A percentile compares a stretch with the other conserved stretches of the same genome.
phyloP scores from a whole-genome alignment of 306 rosid species.

The Lagenaria siceraria region DNA sequence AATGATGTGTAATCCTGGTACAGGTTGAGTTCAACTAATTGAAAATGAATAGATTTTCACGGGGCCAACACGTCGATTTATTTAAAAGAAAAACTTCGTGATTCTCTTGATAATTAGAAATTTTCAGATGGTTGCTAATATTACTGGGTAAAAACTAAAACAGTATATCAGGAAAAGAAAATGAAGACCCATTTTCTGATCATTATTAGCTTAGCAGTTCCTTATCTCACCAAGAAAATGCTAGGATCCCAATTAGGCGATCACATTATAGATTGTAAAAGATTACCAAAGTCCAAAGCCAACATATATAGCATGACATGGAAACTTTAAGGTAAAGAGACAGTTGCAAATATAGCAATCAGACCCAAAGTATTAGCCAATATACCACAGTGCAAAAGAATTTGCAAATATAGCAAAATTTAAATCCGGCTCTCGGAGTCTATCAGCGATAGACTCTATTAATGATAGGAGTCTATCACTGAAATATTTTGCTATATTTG shows the following conservation, averaged over 20 bases:
- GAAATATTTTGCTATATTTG: no score
- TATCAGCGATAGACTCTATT: no score
- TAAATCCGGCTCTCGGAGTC: no score
- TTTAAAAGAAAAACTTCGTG: not conserved
- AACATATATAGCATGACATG: not conserved
- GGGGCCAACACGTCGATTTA: not conserved
- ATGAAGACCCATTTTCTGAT: not conserved
- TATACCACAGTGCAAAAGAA: no score
- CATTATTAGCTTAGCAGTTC: not conserved
- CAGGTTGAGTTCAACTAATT: not conserved
- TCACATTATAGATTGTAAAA: not conserved
- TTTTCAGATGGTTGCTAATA: not conserved
- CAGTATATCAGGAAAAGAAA: not conserved
- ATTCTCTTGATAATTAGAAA: not conserved
- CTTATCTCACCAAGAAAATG: not conserved
- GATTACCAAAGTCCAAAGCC: not conserved
- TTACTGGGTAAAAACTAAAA: not conserved
- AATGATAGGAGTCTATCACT: no score
- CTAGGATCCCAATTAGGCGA: not conserved
- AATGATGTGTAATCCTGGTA: not conserved
- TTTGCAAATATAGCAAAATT: no score
- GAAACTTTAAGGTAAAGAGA: not conserved
- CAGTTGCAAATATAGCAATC: no score
- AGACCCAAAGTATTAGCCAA: no score
- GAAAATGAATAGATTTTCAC: not conserved